These are phyloP conservation scores for Pseudogymnoascus sp. DNA, from an alignment of 2,329 filamentous ascomycete genomes.

Conservation along the genomic window DNA sequence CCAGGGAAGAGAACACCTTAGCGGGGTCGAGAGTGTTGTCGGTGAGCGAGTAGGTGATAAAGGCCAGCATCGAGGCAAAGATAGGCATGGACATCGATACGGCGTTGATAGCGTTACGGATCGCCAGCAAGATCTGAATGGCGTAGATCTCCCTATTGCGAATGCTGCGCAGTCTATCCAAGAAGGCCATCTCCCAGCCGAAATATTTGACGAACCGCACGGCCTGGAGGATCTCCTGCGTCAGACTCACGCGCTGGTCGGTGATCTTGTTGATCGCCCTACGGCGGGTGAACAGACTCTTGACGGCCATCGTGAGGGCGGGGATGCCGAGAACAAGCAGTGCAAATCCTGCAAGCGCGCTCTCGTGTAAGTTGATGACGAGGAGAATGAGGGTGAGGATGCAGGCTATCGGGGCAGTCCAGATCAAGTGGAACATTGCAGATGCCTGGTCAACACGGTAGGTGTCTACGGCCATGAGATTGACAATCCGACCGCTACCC, in stretches of 20 bases:
- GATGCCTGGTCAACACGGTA: conserved; percentile 85
- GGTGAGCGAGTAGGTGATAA: conserved; percentile 67
- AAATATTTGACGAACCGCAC: conserved; percentile 96
- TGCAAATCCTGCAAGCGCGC: conserved; percentile 78
- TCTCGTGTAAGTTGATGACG: conserved; percentile 81
- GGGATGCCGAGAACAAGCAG: conserved; percentile 73
- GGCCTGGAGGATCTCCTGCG: conserved; percentile 83
- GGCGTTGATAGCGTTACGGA: conserved; percentile 59
- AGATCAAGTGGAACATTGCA: conserved; percentile 83
- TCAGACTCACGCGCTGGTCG: conserved; percentile 82
- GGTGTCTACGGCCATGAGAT: conserved; percentile 91
- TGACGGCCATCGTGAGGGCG: conserved; percentile 67
- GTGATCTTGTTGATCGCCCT: conserved; percentile 85
- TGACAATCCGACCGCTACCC: conserved; percentile 86
- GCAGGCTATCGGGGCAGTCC: conserved; percentile 75
- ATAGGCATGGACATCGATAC: conserved; percentile 60
- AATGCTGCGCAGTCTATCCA: conserved; percentile 66
- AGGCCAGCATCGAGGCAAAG: conserved; percentile 90
- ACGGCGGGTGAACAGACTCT: conserved; percentile 65
- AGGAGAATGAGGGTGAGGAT: conserved; percentile 73
- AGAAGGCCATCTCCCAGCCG: conserved; percentile 85
- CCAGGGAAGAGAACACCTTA: conserved; percentile 82
- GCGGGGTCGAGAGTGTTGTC: conserved; percentile 63
- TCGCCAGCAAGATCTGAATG: conserved; percentile 73
- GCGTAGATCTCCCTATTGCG: conserved; percentile 68